Percentiles rank a stretch among this genome's conserved stretches.
Evolutionary conservation across 2,329 filamentous ascomycete genomes (phyloP).

Genomic region (Pezicula neosporulosa): DNA sequence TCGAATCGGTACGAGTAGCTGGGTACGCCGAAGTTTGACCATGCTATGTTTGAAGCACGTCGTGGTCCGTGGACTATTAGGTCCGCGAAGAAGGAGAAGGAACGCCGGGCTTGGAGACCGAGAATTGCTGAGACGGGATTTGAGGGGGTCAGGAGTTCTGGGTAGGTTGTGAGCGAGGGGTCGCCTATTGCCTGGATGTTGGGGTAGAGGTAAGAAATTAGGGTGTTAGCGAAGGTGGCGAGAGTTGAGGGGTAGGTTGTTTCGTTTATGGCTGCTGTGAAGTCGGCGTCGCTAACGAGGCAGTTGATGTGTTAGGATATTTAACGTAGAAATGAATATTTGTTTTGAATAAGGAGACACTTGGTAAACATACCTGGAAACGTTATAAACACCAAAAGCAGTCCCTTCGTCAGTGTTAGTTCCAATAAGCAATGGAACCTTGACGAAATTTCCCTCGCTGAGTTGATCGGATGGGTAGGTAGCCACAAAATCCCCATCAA

Average conservation of each 20-base stretch:
- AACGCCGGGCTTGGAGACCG: constrained; percentile 28
- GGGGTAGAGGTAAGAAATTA: constrained; percentile 45
- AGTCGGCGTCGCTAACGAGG: constrained; percentile 21
- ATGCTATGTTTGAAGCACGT: constrained; percentile 7
- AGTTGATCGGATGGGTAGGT: constrained; percentile 52
- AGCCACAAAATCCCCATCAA: constrained; percentile 36
- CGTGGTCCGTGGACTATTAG: constrained; percentile 7
- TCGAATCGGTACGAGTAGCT: constrained; percentile 42
- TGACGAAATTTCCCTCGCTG: constrained; percentile 31
- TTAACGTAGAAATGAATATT: constrained; percentile 17
- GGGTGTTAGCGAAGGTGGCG: constrained; percentile 3
- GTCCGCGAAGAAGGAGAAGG: constrained; percentile 14
- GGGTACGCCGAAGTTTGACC: constrained; percentile 9
- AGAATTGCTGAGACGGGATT: constrained; percentile 17
- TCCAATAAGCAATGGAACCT: constrained; percentile 40
- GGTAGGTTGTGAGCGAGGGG: constrained; percentile 29
- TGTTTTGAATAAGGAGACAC: background rate
- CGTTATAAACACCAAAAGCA: constrained; percentile 32
- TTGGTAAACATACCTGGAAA: background rate
- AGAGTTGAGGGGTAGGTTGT: background rate
- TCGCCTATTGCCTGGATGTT: constrained; percentile 45
- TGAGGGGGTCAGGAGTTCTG: constrained; percentile 15
- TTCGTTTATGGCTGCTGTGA: constrained; percentile 1
- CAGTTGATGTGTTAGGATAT: constrained; percentile 13
- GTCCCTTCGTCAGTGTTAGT: constrained; percentile 32